phyloP scores from a whole-genome alignment of 2,329 filamentous ascomycete species.

The Septoria petroselini region DNA sequence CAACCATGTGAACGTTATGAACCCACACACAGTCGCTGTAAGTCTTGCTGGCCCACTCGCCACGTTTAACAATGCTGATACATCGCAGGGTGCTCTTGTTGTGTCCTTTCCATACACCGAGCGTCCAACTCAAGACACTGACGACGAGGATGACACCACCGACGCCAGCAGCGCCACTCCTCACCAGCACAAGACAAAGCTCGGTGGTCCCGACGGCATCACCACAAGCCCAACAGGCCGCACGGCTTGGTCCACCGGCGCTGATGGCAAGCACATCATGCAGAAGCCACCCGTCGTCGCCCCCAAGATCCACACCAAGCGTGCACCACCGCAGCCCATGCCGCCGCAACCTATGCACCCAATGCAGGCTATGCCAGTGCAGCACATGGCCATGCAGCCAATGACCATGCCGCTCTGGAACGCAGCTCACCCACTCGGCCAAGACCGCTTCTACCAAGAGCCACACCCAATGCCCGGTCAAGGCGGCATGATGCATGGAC shows the following conservation, averaged over 20 bases:
- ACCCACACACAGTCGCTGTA: constrained; percentile 20
- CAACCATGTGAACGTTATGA: constrained; percentile 5
- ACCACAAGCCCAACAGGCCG: constrained; percentile 31
- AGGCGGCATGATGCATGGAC: no score
- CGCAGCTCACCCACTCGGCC: neutral
- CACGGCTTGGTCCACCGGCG: constrained; percentile 28
- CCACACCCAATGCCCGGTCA: neutral
- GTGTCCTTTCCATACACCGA: constrained; percentile 5
- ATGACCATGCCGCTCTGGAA: no score
- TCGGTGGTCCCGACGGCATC: neutral
- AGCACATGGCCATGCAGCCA: no score
- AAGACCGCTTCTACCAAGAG: constrained; percentile 11
- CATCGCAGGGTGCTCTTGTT: constrained; percentile 18
- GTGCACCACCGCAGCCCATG: neutral
- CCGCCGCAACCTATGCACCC: no score
- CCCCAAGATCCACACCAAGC: constrained; percentile 17
- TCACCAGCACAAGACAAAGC: neutral
- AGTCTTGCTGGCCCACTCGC: constrained; percentile 3
- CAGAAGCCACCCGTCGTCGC: constrained; percentile 3
- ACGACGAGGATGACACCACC: neutral
- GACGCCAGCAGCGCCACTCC: no score
- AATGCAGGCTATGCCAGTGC: no score
- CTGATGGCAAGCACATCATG: constrained; percentile 18
- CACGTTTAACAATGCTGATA: constrained; percentile 15
- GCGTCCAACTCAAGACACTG: neutral